Evolutionary conservation across 2,329 filamentous ascomycete species (phyloP).

Genomic region (Pestalotiopsis sp.): DNA sequence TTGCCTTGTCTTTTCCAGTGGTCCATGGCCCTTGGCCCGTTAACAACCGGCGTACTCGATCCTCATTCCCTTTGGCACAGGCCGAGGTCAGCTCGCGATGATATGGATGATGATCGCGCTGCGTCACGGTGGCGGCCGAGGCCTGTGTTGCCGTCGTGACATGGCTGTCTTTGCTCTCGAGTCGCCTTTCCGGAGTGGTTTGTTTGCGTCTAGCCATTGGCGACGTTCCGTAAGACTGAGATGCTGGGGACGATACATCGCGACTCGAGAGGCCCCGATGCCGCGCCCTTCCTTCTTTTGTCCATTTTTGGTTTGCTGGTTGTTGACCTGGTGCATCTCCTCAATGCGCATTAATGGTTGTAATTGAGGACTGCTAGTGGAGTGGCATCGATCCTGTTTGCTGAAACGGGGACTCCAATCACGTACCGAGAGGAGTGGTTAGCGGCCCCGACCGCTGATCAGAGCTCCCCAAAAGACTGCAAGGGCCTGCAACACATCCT

Average conservation of each 20-base stretch:
- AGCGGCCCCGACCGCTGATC: slow-evolving; percentile 1
- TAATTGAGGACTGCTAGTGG: slow-evolving; percentile 17
- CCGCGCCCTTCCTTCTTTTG: background rate
- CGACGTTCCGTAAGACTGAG: slow-evolving; percentile 1
- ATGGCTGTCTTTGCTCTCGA: slow-evolving; percentile 25
- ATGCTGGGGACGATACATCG: slow-evolving; percentile 5
- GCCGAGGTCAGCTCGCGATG: slow-evolving; percentile 39
- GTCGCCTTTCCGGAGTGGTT: slow-evolving; percentile 10
- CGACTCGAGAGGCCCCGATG: background rate
- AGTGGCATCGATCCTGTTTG: slow-evolving; percentile 9
- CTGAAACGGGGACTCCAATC: slow-evolving; percentile 5
- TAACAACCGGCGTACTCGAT: slow-evolving; percentile 37
- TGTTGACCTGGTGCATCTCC: slow-evolving; percentile 1
- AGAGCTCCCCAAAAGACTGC: background rate
- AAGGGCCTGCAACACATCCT: slow-evolving; percentile 1
- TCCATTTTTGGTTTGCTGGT: slow-evolving; percentile 8
- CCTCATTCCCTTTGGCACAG: slow-evolving; percentile 39
- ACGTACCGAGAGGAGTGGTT: background rate
- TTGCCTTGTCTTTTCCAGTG: slow-evolving; percentile 34
- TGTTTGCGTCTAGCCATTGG: slow-evolving; percentile 12
- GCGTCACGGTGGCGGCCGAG: slow-evolving; percentile 19
- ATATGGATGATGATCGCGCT: slow-evolving; percentile 33
- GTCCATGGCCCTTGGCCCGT: slow-evolving; percentile 36
- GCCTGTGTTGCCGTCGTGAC: slow-evolving; percentile 31
- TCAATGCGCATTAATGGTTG: slow-evolving; percentile 10